These are phyloP conservation scores for Cladobotryum protrusum DNA, from an alignment of 2,329 filamentous ascomycete genomes.

Conservation along the genomic window DNA sequence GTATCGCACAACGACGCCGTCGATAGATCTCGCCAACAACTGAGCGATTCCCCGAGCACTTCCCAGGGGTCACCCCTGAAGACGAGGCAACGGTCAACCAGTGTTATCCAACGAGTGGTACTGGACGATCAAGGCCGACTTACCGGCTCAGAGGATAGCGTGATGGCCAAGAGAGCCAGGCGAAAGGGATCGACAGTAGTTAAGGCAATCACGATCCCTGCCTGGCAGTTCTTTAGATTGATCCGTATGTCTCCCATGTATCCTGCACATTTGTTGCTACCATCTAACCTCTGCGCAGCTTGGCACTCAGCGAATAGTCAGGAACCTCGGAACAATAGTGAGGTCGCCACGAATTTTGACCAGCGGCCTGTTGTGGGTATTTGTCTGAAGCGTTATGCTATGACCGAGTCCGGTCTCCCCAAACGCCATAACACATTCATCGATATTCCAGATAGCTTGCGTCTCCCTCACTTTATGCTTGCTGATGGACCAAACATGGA, in stretches of 20 bases:
- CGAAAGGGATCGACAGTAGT: conserved; percentile 43
- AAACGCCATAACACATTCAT: conserved; percentile 73
- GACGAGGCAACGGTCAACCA: conserved; percentile 46
- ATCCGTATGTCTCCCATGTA: conserved; percentile 58
- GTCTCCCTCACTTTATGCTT: conserved; percentile 81
- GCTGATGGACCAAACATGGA: conserved; percentile 65
- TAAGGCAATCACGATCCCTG: conserved; percentile 90
- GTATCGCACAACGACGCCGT: neutral
- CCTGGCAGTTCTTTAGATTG: conserved; percentile 94
- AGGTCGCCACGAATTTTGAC: conserved; percentile 84
- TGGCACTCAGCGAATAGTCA: conserved; percentile 67
- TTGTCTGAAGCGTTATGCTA: conserved; percentile 79
- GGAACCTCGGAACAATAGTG: conserved; percentile 59
- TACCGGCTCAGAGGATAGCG: conserved; percentile 35
- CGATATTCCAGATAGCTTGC: conserved; percentile 76
- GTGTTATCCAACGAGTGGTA: conserved; percentile 56
- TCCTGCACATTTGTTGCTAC: neutral
- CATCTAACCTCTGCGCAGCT: conserved; percentile 46
- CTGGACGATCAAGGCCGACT: conserved; percentile 45
- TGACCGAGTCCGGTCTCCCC: conserved; percentile 62
- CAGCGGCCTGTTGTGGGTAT: conserved; percentile 83
- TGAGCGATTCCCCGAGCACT: neutral
- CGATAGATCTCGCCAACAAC: neutral
- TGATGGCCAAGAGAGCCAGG: conserved; percentile 37
- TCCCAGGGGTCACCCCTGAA: conserved; percentile 11